phyloP scores from a whole-genome alignment of 148 eudicot genomes.

The Agrostemma githago region DNA sequence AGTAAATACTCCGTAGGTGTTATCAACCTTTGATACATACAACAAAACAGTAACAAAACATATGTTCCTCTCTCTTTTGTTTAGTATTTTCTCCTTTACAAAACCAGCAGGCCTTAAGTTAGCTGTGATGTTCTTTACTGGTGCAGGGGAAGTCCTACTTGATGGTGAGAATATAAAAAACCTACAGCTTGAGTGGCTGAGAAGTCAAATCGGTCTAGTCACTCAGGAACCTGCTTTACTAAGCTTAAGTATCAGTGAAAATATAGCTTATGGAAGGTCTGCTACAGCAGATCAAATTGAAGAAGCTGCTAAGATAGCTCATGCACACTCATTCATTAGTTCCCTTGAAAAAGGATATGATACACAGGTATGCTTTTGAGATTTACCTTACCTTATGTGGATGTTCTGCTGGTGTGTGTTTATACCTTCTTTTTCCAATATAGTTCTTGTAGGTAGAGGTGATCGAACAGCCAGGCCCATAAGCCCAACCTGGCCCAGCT shows the following conservation, averaged over 20 bases:
- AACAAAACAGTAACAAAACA: no score
- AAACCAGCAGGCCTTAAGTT: neutral
- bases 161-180: conserved; percentile 97
- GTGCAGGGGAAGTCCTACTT: conserved; percentile 88
- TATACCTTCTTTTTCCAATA: neutral
- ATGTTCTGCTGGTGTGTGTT: neutral
- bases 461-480: no score
- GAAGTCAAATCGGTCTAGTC: conserved; percentile 95
- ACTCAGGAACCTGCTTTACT: conserved; percentile 97
- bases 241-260: conserved; percentile 88
- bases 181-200: conserved; percentile 88
- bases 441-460: neutral
- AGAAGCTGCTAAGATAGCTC: conserved; percentile 97
- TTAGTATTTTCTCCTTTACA: no score
- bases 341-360: conserved; percentile 88
- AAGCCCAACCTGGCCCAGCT: no score
- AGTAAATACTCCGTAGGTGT: no score
- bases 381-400: neutral
- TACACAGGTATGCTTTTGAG: conserved; percentile 59
- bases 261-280: conserved; percentile 89
- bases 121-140: conserved; percentile 17
- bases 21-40: no score
- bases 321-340: conserved; percentile 90
- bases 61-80: no score
- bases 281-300: conserved; percentile 83